These are phyloP conservation scores for Mucor lusitanicus DNA, from an alignment of 371 early-diverging fungal genomes.

Conservation along the genomic window DNA sequence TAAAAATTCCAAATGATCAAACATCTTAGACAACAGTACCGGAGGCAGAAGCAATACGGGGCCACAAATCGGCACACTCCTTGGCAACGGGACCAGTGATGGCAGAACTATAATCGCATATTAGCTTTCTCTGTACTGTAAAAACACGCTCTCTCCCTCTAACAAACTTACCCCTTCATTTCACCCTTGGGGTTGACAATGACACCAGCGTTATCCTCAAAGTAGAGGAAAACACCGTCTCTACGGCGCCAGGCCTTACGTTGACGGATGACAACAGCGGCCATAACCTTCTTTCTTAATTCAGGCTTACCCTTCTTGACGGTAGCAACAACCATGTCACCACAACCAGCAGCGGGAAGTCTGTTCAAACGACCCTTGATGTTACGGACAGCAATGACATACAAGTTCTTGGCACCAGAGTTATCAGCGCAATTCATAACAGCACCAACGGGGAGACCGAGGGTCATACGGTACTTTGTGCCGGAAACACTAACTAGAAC, in stretches of 20 bases:
- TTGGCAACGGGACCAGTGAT: conserved; percentile 99
- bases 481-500: conserved; percentile 74
- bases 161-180: conserved; percentile 90
- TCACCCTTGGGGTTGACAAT: conserved; percentile 97
- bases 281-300: conserved; percentile 99
- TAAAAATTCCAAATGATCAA: background rate
- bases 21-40: conserved; percentile 80
- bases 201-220: conserved; percentile 81
- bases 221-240: conserved; percentile 99
- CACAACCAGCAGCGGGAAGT: conserved; percentile 99
- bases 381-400: conserved; percentile 98
- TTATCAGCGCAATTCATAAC: conserved; percentile 99
- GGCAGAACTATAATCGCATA: conserved; percentile 63
- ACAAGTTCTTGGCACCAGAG: conserved; percentile 99
- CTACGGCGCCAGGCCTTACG: conserved; percentile 99
- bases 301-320: conserved; percentile 99
- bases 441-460: conserved; percentile 99
- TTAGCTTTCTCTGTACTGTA: background rate
- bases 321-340: conserved; percentile 99
- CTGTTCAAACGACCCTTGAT: conserved; percentile 98
- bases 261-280: conserved; percentile 99
- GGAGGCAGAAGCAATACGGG: conserved; percentile 98
- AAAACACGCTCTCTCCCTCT: too few relatives aligned
- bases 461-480: conserved; percentile 98
- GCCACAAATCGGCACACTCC: conserved; percentile 99